Conservation (phyloP, 176 grass and related monocot species). For the Hyparrhenia diplandra region DNA sequence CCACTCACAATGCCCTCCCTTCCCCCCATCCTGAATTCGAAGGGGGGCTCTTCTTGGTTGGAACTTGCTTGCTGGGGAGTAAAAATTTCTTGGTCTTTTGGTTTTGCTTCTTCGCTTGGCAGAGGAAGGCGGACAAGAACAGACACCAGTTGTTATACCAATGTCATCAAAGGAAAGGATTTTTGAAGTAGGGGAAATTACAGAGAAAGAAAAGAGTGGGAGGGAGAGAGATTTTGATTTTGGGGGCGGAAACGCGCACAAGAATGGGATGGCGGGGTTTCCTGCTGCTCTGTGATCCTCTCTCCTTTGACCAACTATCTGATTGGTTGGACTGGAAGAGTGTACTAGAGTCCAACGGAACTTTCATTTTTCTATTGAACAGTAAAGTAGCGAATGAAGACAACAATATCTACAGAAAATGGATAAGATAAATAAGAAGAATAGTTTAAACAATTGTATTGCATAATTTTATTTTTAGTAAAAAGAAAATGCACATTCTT, state of each 20-base stretch:
- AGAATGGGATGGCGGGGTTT: conserved; percentile 10
- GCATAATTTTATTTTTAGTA: background rate
- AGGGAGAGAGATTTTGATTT: background rate
- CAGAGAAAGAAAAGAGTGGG: background rate
- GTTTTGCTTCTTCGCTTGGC: background rate
- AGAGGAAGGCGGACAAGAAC: conserved; percentile 16
- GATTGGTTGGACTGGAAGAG: conserved; percentile 54
- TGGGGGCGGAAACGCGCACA: conserved; percentile 16
- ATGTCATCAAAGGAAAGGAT: background rate
- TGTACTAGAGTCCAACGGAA: conserved; percentile 4
- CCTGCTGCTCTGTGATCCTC: background rate
- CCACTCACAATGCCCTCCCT: conserved; percentile 41
- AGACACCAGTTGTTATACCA: conserved; percentile 11
- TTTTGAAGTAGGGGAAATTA: conserved; percentile 1
- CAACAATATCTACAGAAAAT: background rate
- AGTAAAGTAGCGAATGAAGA: background rate
- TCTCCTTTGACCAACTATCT: conserved; percentile 43
- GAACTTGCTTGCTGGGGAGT: background rate
- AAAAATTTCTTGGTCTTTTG: background rate
- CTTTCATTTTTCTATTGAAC: conserved; percentile 17
- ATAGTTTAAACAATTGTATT: background rate
- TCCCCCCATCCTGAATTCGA: conserved; percentile 31
- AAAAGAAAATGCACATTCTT: background rate
- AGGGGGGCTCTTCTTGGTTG: background rate
- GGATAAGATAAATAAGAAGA: background rate